Evolutionary conservation across 495 filamentous ascomycete genomes (phyloP), one percentile per base, ranked within the genome.

Genomic region (Podospora bellae-mahoneyi): DNA sequence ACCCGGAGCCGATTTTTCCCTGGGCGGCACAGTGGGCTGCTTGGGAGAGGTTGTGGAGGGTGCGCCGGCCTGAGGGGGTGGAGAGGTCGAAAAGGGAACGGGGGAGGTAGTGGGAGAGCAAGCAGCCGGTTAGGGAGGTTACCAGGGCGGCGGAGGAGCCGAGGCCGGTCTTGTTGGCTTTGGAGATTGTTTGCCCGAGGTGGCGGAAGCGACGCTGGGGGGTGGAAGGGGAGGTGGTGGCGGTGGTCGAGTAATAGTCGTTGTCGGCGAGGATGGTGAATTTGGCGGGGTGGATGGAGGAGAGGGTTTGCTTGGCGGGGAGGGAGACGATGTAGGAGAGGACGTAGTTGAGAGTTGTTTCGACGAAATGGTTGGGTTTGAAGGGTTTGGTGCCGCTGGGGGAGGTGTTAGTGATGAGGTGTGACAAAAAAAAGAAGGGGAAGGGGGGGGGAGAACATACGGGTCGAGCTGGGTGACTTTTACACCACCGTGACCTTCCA

Each of bases 61-160:
- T 83, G 16, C 71, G 71, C 66, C 70, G 72, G 68, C 78, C 76
- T 1, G 63, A 16, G 2, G 67, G 61, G 20, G 80, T 75, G 34
- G 78, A 68, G 34, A 87, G 77, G 68, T 82, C 80, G 69, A 92
- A 87, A 56, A 84, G 73, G 6, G 85, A 78, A 1, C 77, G 72
- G 64, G 90, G 88, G 69, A 96, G 87, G 77, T 94, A 94, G 75
- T 94, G 88, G 23, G 88, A 84, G 53, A 97, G 88, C 32, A 98
- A 78, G 2, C 92, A 86, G 20, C 89, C 92, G 10, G 92, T 92
- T 58, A 98, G 86, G 34, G 94, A 84, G n/a, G 95, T 98, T 54
- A 97, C 94, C 34, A 99, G 84, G 2, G 95, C 95, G 9, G 95
- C 95, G 4, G 94, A 97, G 54, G 95, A 98, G 64, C 95, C 95